Conservation (phyloP, 371 early-diverging fungal genomes). For the Syncephalis plumigaleata region DNA sequence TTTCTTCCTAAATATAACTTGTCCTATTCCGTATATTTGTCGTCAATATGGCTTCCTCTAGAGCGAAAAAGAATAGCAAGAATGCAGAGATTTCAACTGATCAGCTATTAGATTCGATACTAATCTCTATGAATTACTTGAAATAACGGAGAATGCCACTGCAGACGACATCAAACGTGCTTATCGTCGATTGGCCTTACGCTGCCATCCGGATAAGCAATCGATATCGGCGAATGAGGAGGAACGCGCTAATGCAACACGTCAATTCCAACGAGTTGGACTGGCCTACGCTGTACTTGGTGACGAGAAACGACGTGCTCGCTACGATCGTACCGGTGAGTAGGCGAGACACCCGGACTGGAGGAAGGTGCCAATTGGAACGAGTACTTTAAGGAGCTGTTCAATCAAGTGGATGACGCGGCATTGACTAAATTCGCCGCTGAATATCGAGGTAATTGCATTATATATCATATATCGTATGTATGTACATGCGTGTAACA, state of each 20-base stretch:
- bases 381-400: constrained; percentile 69
- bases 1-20: no score
- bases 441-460: constrained; percentile 35
- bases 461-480: not conserved
- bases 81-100: no score
- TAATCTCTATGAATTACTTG: not conserved
- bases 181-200: constrained; percentile 76
- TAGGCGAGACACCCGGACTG: constrained; percentile 14
- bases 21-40: no score
- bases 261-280: constrained; percentile 63
- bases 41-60: no score
- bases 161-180: constrained; percentile 56
- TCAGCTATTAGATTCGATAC: no score
- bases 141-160: constrained; percentile 2
- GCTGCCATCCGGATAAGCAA: constrained; percentile 77
- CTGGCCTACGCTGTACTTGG: constrained; percentile 73
- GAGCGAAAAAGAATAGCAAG: no score
- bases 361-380: constrained; percentile 51
- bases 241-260: constrained; percentile 52
- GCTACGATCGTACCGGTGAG: constrained; percentile 65
- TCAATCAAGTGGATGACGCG: constrained; percentile 50
- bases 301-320: constrained; percentile 45
- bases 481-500: not conserved
- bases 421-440: constrained; percentile 49
- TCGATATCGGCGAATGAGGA: constrained; percentile 27